Evolutionary conservation across 257 asterid genomes (phyloP).

Genomic region (Capsicum pubescens): DNA sequence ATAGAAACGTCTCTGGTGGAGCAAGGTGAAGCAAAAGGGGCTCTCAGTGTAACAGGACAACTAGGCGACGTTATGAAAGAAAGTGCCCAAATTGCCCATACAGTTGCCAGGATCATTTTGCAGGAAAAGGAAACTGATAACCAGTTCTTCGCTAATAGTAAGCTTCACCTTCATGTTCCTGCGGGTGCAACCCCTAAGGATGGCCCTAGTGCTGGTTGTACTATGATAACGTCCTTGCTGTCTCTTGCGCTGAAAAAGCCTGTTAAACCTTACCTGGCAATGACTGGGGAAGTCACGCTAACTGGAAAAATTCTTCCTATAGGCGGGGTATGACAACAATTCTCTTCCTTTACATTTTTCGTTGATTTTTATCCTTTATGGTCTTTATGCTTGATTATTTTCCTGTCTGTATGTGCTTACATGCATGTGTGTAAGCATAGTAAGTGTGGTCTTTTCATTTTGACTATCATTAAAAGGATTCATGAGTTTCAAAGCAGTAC

Average conservation of each 20-base stretch:
- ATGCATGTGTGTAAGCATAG: neutral
- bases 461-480: constrained; percentile 1
- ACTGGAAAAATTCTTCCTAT: constrained; percentile 94
- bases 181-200: constrained; percentile 98
- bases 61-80: constrained; percentile 99
- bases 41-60: constrained; percentile 79
- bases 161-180: constrained; percentile 98
- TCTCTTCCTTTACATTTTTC: constrained; percentile 6
- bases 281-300: constrained; percentile 96
- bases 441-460: constrained; percentile 1
- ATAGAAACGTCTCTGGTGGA: constrained; percentile 75
- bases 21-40: constrained; percentile 96
- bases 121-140: constrained; percentile 77
- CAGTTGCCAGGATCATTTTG: constrained; percentile 78
- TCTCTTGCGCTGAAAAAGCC: constrained; percentile 86
- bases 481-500: neutral
- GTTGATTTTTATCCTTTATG: constrained; percentile 7
- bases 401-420: neutral
- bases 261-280: constrained; percentile 87
- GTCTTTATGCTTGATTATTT: neutral
- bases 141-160: constrained; percentile 66
- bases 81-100: constrained; percentile 94
- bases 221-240: constrained; percentile 91
- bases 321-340: constrained; percentile 83
- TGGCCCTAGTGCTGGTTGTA: constrained; percentile 99